Conservation (phyloP, 2,329 filamentous ascomycete species). For the Ceratocystis colombiana region DNA sequence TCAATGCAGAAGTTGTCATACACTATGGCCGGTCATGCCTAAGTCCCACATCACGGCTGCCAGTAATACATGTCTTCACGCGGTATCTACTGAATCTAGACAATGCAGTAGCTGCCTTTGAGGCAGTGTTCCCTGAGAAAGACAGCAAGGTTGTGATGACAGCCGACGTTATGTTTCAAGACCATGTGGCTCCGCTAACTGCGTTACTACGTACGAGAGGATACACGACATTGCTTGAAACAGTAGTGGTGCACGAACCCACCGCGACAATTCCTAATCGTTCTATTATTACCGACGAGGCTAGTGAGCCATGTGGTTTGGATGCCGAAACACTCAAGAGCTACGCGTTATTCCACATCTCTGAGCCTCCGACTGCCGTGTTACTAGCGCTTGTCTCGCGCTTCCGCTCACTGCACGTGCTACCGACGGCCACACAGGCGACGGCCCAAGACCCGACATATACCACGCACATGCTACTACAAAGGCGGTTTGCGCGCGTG, state of each 20-base stretch:
- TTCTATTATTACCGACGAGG: conserved; percentile 24
- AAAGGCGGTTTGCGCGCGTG: conserved; percentile 79
- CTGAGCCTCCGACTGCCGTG: conserved; percentile 67
- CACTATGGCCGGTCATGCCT: conserved; percentile 91
- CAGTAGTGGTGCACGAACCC: conserved; percentile 66
- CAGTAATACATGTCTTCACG: conserved; percentile 87
- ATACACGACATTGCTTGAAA: conserved; percentile 61
- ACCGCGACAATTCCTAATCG: conserved; percentile 76
- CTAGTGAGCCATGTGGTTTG: conserved; percentile 35
- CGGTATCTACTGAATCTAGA: conserved; percentile 56
- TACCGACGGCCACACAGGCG: conserved; percentile 48
- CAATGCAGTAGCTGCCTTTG: conserved; percentile 50
- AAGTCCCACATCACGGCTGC: conserved; percentile 75
- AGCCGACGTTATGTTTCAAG: conserved; percentile 79
- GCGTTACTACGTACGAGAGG: conserved; percentile 47
- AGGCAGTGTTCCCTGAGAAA: conserved; percentile 55
- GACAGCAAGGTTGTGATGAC: conserved; percentile 57
- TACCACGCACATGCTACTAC: conserved; percentile 48
- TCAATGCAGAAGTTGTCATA: conserved; percentile 78
- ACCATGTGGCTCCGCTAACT: conserved; percentile 56
- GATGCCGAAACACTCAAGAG: conserved; percentile 44
- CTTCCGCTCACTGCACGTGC: conserved; percentile 68
- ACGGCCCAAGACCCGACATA: conserved; percentile 35
- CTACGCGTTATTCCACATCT: conserved; percentile 76
- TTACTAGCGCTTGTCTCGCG: conserved; percentile 80